These are phyloP conservation scores for Meredithiella fracta DNA, from an alignment of 2,329 filamentous ascomycete species.

Conservation along the genomic window DNA sequence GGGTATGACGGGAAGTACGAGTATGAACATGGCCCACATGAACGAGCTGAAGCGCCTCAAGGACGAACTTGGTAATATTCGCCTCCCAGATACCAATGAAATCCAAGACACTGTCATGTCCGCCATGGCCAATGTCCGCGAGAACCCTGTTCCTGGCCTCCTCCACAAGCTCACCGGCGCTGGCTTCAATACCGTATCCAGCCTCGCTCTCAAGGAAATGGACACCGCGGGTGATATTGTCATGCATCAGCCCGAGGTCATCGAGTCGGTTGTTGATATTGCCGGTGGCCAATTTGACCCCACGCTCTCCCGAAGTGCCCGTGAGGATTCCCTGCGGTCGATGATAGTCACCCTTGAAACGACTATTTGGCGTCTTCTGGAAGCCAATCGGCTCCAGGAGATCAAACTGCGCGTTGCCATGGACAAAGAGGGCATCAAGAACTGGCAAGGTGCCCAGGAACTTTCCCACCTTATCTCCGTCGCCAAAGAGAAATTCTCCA, in stretches of 20 bases:
- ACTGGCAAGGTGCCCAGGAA: not conserved
- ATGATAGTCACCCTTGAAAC: not conserved
- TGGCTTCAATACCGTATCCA: not conserved
- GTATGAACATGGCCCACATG: not conserved
- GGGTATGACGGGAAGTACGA: too few species aligned
- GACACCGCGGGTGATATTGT: not conserved
- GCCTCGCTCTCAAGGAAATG: not conserved
- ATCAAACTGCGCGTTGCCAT: not conserved
- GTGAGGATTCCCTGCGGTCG: not conserved
- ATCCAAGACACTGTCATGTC: not conserved
- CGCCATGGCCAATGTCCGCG: not conserved
- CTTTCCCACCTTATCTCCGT: not conserved
- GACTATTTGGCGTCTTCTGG: not conserved
- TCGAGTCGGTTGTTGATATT: not conserved
- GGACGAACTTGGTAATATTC: not conserved
- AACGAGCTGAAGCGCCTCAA: not conserved
- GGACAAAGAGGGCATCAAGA: not conserved
- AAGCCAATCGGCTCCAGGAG: not conserved
- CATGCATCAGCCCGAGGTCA: not conserved
- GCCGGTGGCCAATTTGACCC: not conserved
- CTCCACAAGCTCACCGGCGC: not conserved
- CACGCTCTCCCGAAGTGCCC: not conserved
- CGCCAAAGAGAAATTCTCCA: not conserved
- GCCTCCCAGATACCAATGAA: not conserved
- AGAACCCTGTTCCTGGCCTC: not conserved